These are phyloP conservation scores for Lipomyces sp. DNA, from an alignment of 805 yeast species.

Conservation along the genomic window DNA sequence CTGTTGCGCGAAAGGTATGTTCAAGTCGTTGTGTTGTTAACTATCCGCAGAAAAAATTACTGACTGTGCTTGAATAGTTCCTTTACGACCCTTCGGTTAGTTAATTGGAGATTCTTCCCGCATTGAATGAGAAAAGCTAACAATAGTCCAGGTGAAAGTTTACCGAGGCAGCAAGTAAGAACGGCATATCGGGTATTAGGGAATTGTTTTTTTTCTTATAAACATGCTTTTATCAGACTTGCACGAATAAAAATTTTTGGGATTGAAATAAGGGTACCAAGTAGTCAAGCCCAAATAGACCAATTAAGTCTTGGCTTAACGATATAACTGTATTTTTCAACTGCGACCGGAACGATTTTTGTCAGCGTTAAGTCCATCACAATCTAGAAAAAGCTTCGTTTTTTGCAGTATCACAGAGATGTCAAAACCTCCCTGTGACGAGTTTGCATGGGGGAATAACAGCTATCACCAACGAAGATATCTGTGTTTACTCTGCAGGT, in stretches of 20 bases:
- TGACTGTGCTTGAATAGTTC: constrained; percentile 14
- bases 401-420: too few relatives aligned
- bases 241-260: not conserved
- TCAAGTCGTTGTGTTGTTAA: not conserved
- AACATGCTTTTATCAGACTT: not conserved
- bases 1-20: constrained; percentile 25
- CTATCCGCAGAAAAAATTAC: not conserved
- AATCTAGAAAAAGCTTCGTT: too few relatives aligned
- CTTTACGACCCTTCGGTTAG: constrained; percentile 31
- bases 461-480: too few relatives aligned
- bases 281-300: too few relatives aligned
- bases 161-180: constrained; percentile 22
- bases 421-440: too few relatives aligned
- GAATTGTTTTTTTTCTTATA: not conserved
- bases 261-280: too few relatives aligned
- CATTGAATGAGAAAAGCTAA: not conserved
- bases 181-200: not conserved
- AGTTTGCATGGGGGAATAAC: too few relatives aligned
- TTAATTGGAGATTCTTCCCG: not conserved
- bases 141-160: constrained; percentile 24
- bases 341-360: too few relatives aligned
- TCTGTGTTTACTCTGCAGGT: too few relatives aligned
- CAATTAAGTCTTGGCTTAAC: not conserved
- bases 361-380: too few relatives aligned
- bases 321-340: too few relatives aligned